Evolutionary conservation across 164 flowering plant species (phyloP), one percentile per base, ranked within the genome.

Genomic region (Aristolochia fimbriata): DNA sequence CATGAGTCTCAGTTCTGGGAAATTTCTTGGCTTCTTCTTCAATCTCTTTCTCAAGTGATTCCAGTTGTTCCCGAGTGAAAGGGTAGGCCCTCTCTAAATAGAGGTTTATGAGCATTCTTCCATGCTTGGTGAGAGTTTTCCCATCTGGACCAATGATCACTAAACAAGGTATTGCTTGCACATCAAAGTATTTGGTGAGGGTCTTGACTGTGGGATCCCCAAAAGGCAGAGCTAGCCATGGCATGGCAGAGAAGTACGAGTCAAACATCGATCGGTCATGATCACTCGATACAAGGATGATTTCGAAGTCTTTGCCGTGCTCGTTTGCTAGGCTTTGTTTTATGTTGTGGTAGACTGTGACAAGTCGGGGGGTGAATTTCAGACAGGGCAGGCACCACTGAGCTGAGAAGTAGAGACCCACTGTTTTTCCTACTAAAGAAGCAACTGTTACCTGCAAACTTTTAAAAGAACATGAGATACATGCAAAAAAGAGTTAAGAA

Each of bases 391-490:
- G 57, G 65, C 97, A 83, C 91, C 91, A 83, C 45, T 73, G 73
- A 22, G 90, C 91, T 1, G 89, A 82, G 76, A 86, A 89, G 68
- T 78, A 86, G 25, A 89, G 76, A 7, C 91, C 97, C 16, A 87
- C 58, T 9, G 90, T 87, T 68, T 83, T 86, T n/a, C 96, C 91
- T 11, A 66, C 71, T 64, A 88, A 70, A 7, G 80, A 76, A 63
- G 73, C 54, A 33, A 74, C 58, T 22, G 63, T 64, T 33, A 70
- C 74, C 76, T 73, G 76, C 68, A 24, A 20, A 56, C 21, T 46
- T 56, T 14, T 25, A 30, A 55, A 8, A 5, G 16, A 0, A 56
- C 45, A 52, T 52, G 30, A 22, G 56, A 52, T 52, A 11, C 5
- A 52, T 15, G 15, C 17, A 27, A 14, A n/a, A 56, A n/a, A n/a